A percentile compares a stretch with the other conserved stretches of the same genome.
Evolutionary conservation across 78 protist species (phyloP).

Genomic region (Paulinella micropora): DNA sequence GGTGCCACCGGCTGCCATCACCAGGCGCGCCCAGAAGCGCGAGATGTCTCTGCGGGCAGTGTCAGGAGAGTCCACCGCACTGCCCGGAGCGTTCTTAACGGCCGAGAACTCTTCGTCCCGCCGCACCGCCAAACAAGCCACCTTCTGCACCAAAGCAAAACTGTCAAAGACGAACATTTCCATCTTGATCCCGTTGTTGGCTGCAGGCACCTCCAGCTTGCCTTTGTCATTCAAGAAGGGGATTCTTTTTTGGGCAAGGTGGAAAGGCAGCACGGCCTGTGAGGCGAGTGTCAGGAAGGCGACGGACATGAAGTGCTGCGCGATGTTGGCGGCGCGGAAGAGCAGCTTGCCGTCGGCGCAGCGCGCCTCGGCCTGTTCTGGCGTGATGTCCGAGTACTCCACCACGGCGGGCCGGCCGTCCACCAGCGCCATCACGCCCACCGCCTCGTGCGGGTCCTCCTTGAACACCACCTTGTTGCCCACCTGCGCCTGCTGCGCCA

Average conservation of each 20-base stretch:
- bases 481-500: not conserved
- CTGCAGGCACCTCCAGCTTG: not conserved
- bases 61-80: too few relatives aligned
- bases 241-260: conserved; percentile 23
- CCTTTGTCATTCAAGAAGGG: not conserved
- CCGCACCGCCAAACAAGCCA: too few relatives aligned
- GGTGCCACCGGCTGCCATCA: too few relatives aligned
- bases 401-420: not conserved
- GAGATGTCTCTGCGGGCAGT: too few relatives aligned
- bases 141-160: too few relatives aligned
- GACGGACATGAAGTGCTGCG: conserved; percentile 2
- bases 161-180: conserved; percentile 40
- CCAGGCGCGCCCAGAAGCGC: too few relatives aligned
- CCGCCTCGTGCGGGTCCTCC: conserved; percentile 16
- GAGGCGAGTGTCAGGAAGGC: not conserved
- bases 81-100: too few relatives aligned
- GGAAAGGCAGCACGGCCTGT: not conserved
- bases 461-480: conserved; percentile 4
- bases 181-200: conserved; percentile 23
- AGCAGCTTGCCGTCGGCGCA: not conserved
- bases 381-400: conserved; percentile 38
- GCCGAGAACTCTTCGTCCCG: too few relatives aligned
- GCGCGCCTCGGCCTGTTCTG: not conserved
- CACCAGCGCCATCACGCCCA: conserved; percentile 14
- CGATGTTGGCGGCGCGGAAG: conserved; percentile 22